phyloP scores from a whole-genome alignment of 441 rosid genomes.

The Dalechampia spathulata region DNA sequence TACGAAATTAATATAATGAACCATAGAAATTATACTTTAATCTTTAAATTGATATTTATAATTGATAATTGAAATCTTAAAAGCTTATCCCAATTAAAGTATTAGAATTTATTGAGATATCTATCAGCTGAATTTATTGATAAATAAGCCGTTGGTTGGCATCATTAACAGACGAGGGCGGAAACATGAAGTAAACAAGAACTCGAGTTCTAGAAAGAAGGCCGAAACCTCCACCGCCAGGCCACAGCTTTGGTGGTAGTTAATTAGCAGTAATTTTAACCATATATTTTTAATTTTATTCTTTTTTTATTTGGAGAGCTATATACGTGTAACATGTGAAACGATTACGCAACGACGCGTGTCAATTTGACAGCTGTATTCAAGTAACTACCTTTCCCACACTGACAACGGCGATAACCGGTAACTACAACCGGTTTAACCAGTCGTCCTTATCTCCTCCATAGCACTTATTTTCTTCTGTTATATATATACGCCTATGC shows the following conservation, averaged over 20 bases:
- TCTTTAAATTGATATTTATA: no score
- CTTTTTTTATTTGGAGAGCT: not conserved
- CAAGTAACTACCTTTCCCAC: slow-evolving; percentile 53
- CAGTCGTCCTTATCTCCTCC: slow-evolving; percentile 43
- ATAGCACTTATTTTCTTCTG: no score
- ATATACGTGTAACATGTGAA: slow-evolving; percentile 35
- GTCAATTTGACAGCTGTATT: slow-evolving; percentile 51
- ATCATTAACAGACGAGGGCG: no score
- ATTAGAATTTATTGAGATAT: no score
- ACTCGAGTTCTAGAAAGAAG: no score
- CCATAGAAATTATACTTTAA: slow-evolving; percentile 1
- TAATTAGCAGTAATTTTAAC: slow-evolving; percentile 15
- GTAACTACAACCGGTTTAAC: slow-evolving; percentile 39
- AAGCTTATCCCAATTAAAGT: no score
- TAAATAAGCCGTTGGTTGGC: no score
- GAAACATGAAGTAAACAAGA: no score
- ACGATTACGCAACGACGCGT: slow-evolving; percentile 34
- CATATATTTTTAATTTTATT: slow-evolving; percentile 18
- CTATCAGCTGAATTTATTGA: no score
- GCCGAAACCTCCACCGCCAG: no score
- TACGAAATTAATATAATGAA: no score
- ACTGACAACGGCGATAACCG: slow-evolving; percentile 37
- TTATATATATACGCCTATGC: slow-evolving; percentile 23
- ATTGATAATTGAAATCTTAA: no score
- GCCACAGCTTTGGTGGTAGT: slow-evolving; percentile 2